Conservation (phyloP, 2,329 filamentous ascomycete genomes). For the Penicillium corylophilum region DNA sequence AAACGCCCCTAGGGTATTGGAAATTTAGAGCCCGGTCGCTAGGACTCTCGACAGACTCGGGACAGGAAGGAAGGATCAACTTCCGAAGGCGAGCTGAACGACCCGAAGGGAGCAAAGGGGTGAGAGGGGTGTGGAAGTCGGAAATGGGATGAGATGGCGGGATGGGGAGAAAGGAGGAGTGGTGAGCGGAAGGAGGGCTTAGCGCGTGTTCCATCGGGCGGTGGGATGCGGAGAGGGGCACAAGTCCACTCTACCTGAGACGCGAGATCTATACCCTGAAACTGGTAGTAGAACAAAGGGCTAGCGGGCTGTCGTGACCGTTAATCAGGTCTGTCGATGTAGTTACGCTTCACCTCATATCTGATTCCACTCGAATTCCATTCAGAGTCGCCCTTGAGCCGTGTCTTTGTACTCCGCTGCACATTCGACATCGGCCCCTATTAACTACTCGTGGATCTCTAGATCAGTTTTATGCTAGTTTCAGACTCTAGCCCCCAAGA, state of each 20-base stretch:
- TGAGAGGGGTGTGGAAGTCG: neutral
- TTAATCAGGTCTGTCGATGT: neutral
- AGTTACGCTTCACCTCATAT: neutral
- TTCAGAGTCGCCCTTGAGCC: neutral
- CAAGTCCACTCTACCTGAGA: slow-evolving; percentile 12
- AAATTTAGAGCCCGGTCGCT: slow-evolving; percentile 15
- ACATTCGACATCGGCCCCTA: neutral
- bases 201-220: slow-evolving; percentile 27
- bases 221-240: slow-evolving; percentile 30
- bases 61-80: slow-evolving; percentile 13
- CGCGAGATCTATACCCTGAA: neutral
- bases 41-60: slow-evolving; percentile 12
- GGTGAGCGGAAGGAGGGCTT: slow-evolving; percentile 26
- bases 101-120: slow-evolving; percentile 3
- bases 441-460: neutral
- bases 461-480: neutral
- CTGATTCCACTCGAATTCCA: neutral
- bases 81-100: slow-evolving; percentile 10
- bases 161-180: slow-evolving; percentile 16
- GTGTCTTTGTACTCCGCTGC: neutral
- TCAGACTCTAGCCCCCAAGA: neutral
- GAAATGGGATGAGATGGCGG: slow-evolving; percentile 4
- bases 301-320: neutral
- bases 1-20: slow-evolving; percentile 12
- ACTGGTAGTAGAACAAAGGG: neutral